A percentile compares a stretch with the other conserved stretches of the same genome.
These are phyloP conservation scores for Achlya hypogyna DNA, from an alignment of 352 stramenopile species.

Conservation along the genomic window DNA sequence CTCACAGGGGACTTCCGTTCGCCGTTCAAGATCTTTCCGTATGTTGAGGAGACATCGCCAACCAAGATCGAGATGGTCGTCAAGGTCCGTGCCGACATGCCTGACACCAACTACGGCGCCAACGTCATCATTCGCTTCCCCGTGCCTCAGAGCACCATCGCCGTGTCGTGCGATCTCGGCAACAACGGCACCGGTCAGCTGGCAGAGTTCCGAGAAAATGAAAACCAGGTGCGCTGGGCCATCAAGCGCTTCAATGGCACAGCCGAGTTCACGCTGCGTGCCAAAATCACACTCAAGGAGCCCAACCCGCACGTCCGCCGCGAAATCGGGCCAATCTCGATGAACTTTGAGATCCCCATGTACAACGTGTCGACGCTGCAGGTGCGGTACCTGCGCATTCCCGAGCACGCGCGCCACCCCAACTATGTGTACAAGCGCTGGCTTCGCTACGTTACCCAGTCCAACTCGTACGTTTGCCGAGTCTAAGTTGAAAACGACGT, in stretches of 20 bases:
- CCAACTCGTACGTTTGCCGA: conserved; percentile 95
- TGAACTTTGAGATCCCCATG: conserved; percentile 99
- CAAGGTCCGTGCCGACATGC: conserved; percentile 90
- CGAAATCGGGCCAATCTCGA: conserved; percentile 96
- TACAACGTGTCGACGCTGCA: conserved; percentile 98
- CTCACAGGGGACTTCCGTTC: conserved; percentile 95
- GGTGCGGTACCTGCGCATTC: conserved; percentile 96
- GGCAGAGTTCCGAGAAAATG: conserved; percentile 92
- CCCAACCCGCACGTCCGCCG: conserved; percentile 70
- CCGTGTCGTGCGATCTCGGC: conserved; percentile 68
- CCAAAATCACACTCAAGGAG: conserved; percentile 84
- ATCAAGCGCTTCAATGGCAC: conserved; percentile 96
- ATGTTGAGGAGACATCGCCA: conserved; percentile 92
- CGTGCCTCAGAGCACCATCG: conserved; percentile 82
- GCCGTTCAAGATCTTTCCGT: conserved; percentile 97
- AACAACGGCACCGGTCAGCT: conserved; percentile 69
- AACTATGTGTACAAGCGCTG: conserved; percentile 98
- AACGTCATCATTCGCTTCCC: conserved; percentile 95
- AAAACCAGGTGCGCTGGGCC: conserved; percentile 92
- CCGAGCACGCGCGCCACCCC: conserved; percentile 88
- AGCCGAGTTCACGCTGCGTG: conserved; percentile 91
- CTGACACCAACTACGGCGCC: conserved; percentile 90
- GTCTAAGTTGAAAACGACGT: conserved; percentile 68
- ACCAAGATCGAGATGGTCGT: conserved; percentile 93
- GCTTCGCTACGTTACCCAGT: conserved; percentile 99